phyloP scores from a whole-genome alignment of 106 monocot species.

The Xerophyta viscosa region DNA sequence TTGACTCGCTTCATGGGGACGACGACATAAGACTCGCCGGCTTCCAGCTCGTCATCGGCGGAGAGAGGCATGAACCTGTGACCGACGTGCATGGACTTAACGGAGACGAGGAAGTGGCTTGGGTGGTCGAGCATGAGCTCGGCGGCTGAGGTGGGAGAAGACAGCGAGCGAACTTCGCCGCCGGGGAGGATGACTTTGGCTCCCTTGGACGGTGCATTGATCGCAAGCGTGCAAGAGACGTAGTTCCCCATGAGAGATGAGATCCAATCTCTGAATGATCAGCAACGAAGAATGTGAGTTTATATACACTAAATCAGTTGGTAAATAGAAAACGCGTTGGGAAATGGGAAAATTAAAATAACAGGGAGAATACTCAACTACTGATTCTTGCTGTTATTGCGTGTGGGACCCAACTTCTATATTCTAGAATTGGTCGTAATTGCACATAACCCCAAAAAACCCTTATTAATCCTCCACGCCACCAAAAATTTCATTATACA shows the following conservation, averaged over 20 bases:
- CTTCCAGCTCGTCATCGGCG: slow-evolving; percentile 74
- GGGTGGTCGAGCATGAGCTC: slow-evolving; percentile 80
- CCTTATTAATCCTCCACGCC: too few species aligned
- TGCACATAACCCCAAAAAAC: too few species aligned
- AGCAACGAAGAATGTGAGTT: too few species aligned
- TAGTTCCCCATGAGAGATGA: slow-evolving; percentile 83
- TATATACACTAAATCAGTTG: too few species aligned
- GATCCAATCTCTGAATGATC: too few species aligned
- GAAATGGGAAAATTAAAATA: too few species aligned
- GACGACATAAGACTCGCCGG: slow-evolving; percentile 37
- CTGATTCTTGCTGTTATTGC: too few species aligned
- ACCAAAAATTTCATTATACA: too few species aligned
- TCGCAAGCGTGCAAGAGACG: slow-evolving; percentile 41
- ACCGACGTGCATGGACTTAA: slow-evolving; percentile 29
- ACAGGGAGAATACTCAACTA: too few species aligned
- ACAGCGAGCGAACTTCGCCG: slow-evolving; percentile 20
- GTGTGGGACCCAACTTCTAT: too few species aligned
- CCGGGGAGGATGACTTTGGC: slow-evolving; percentile 37
- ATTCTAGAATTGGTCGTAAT: too few species aligned
- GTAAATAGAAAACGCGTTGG: too few species aligned
- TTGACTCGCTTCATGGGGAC: slow-evolving; percentile 51
- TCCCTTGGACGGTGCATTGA: background rate
- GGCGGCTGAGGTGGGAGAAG: slow-evolving; percentile 29
- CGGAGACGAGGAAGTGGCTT: slow-evolving; percentile 45
- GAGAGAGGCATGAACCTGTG: slow-evolving; percentile 32